Base-by-base conservation (phyloP, 495 filamentous ascomycete genomes). In the Hypoxylon trugodes region DNA sequence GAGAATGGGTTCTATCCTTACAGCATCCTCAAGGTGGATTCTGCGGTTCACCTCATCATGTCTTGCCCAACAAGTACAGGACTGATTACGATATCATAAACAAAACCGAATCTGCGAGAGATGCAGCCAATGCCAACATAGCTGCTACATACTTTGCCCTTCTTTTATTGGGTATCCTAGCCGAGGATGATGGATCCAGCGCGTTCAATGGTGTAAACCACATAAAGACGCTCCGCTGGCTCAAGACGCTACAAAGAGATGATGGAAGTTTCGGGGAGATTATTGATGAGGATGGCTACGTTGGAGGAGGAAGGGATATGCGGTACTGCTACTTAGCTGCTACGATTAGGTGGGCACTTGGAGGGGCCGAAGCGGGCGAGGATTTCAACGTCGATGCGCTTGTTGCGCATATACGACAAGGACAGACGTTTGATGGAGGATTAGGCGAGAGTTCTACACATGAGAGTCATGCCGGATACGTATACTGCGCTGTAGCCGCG, bases 191-290 rank as follows among this genome's bases (percentile, higher is more conserved):
- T 43, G 78, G 81, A 12, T 74, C 66, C 9, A 71, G 66, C 12
- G 60, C 69, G 0, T 81, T 78, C 24, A 54, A 51, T 7, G 74
- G 88, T 5, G 86, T 98, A 13, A 85, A 89, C 67, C 83, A 89
- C 54, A 78, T 65, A 38, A 84, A 83, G 52, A 89, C 89, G 66
- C 73, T 97, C 59, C 69, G 74, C 28, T 96, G 93, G 89, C 77
- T 98, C 47, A 82, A 78, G 51, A 84, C 75, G 56, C 68, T 97
- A 76, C 95, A 98, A 81, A 84, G 92, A 10, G 73, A 76, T 1
- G 89, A 97, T 71, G 95, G 95, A 10, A 94, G 92, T 66, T 98
- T 98, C 76, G 96, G 94, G 1, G 93, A 98, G 73, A 80, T 88
- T 22, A 63, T 93, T 3, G 82, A 83, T 9, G 78, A 81, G 35